Percentiles rank a stretch among this genome's conserved stretches.
These are phyloP conservation scores for Ganoderma lingzhi DNA, from an alignment of 1,284 basidiomycete species.

Conservation along the genomic window DNA sequence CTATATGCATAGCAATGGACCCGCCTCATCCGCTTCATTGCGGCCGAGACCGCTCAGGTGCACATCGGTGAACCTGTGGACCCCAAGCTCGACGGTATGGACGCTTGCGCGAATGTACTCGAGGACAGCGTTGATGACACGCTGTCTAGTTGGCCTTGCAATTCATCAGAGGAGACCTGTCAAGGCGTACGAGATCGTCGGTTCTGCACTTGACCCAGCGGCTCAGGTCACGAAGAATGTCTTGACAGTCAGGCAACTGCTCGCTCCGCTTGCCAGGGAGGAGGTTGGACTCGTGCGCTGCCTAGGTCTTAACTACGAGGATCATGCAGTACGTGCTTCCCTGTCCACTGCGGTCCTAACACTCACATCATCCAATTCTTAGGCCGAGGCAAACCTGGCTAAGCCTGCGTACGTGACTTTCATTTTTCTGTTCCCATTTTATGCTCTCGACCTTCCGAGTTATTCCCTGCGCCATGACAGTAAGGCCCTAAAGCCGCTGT, in stretches of 20 bases:
- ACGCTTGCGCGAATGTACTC: neutral
- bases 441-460: neutral
- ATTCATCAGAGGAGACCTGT: slow-evolving; percentile 60
- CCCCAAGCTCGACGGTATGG: slow-evolving; percentile 66
- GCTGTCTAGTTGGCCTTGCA: slow-evolving; percentile 71
- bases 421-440: neutral
- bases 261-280: slow-evolving; percentile 73
- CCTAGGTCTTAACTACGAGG: slow-evolving; percentile 82
- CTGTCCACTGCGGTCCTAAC: neutral
- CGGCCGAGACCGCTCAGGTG: slow-evolving; percentile 75
- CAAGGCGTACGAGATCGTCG: slow-evolving; percentile 73
- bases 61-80: slow-evolving; percentile 85
- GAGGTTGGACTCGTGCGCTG: slow-evolving; percentile 78
- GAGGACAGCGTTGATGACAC: neutral
- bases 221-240: slow-evolving; percentile 68
- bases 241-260: slow-evolving; percentile 74
- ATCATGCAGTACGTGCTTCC: slow-evolving; percentile 69
- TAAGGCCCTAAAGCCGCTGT: neutral
- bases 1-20: slow-evolving; percentile 67
- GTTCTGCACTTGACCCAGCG: slow-evolving; percentile 68
- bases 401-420: slow-evolving; percentile 61
- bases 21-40: slow-evolving; percentile 85
- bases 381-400: slow-evolving; percentile 73
- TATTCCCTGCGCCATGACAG: neutral
- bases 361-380: slow-evolving; percentile 2